Evolutionary conservation across 495 filamentous ascomycete genomes (phyloP), one percentile per base, ranked within the genome.

Genomic region (Penicillium verhagenii): DNA sequence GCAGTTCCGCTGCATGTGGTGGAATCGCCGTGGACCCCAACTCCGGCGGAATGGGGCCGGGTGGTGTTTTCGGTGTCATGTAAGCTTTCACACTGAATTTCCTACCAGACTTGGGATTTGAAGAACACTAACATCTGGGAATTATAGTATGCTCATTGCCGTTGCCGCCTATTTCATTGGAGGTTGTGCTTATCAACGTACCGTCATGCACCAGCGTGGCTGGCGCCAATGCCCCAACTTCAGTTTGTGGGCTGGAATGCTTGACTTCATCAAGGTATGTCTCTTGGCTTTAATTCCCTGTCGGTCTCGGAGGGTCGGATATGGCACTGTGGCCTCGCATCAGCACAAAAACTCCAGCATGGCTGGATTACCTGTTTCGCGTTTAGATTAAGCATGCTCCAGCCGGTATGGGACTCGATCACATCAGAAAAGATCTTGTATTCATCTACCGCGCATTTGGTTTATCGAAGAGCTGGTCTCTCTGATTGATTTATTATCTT

Each of bases 171-270:
- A 99, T 72, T 69, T 96, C 35, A 74, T 96, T 21, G 95, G 95
- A 52, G 95, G 95, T 60, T 89, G 94, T 63, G 88, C 96, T 33
- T 99, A 97, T 72, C 91, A 97, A 66, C 84, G 95, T 43, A 95
- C 89, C 10, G 95, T 99, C 52, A 89, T 91, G 75, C 90, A 97
- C 67, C 92, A 95, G 50, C 80, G 95, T 28, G 95, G 95, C 24
- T 99, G 92, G 95, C 82, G 89, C 57, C 95, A 97, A 65, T 78
- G 97, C 53, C 95, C 95, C 14, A 97, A 99, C 71, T 97, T 92
- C 74, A 83, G 80, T 54, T 78, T 96, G 47, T 99, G 95, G 95
- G 85, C 89, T 25, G 86, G 90, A n/a, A 87, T 96, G 37, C 79
- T 88, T 57, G 83, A 85, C 48, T 94, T 96, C 61, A 61, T 96